Evolutionary conservation across 202 grass and related monocot genomes (phyloP).

Genomic region (Carex arenaria): DNA sequence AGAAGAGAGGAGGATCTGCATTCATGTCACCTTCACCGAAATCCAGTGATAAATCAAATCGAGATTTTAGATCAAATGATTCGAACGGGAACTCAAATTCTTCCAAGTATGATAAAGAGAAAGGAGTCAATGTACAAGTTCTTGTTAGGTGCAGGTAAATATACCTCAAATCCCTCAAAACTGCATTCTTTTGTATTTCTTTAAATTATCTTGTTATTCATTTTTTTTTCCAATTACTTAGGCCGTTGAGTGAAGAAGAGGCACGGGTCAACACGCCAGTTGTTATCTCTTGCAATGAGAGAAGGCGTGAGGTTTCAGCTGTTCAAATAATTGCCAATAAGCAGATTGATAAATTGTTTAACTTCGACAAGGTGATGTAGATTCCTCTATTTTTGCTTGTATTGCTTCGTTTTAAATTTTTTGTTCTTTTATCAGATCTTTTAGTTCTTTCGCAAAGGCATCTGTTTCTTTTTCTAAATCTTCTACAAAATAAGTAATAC

Average conservation of each 20-base stretch:
- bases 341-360: slow-evolving; percentile 84
- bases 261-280: slow-evolving; percentile 65
- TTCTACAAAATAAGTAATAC: background rate
- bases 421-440: background rate
- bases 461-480: background rate
- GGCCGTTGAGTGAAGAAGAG: slow-evolving; percentile 91
- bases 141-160: slow-evolving; percentile 95
- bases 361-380: slow-evolving; percentile 76
- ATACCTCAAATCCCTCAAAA: slow-evolving; percentile 12
- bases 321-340: slow-evolving; percentile 89
- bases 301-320: slow-evolving; percentile 67
- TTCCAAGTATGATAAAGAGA: slow-evolving; percentile 71
- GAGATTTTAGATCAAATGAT: slow-evolving; percentile 64
- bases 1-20: slow-evolving; percentile 51
- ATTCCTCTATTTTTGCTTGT: background rate
- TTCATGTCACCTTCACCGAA: slow-evolving; percentile 66
- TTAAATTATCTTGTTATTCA: slow-evolving; percentile 12
- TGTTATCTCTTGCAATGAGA: slow-evolving; percentile 86
- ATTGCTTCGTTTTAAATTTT: background rate
- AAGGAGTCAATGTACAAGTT: slow-evolving; percentile 97
- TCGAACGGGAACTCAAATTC: slow-evolving; percentile 41
- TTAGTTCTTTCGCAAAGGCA: background rate
- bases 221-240: slow-evolving; percentile 30
- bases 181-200: background rate
- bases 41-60: slow-evolving; percentile 61